Evolutionary conservation across 1,284 basidiomycete species (phyloP).

Genomic region (Ustilago loliicola): DNA sequence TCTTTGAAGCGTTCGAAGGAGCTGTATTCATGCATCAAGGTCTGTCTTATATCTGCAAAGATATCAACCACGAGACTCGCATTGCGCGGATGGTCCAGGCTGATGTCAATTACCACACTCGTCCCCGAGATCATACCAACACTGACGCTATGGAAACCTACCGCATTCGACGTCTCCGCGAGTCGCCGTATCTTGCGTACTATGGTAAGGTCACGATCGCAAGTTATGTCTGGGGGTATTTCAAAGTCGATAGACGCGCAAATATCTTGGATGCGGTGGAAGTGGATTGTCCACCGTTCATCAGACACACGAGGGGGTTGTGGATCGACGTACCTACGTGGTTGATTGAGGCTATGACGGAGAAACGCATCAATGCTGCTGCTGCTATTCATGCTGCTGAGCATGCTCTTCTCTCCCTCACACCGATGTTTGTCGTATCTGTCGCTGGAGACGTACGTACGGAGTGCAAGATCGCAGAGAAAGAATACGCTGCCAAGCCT

Average conservation of each 20-base stretch:
- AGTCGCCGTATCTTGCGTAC: conserved; percentile 76
- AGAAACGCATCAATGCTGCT: conserved; percentile 77
- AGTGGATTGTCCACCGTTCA: conserved; percentile 83
- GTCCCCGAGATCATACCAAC: conserved; percentile 76
- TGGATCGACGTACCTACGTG: conserved; percentile 85
- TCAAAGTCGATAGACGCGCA: conserved; percentile 68
- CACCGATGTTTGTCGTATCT: conserved; percentile 78
- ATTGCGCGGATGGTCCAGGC: conserved; percentile 79
- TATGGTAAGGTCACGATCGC: conserved; percentile 81
- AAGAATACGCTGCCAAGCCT: conserved; percentile 78
- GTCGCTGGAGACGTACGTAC: conserved; percentile 79
- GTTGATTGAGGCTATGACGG: conserved; percentile 74
- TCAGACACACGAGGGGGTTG: conserved; percentile 81
- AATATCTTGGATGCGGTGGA: conserved; percentile 84
- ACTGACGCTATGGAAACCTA: conserved; percentile 83
- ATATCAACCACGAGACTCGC: conserved; percentile 84
- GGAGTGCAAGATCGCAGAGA: conserved; percentile 83
- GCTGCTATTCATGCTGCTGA: conserved; percentile 87
- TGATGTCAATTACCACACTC: conserved; percentile 87
- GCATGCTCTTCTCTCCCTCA: conserved; percentile 82
- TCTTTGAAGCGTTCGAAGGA: conserved; percentile 81
- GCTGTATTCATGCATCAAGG: conserved; percentile 72
- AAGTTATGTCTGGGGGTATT: conserved; percentile 79
- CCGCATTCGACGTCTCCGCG: conserved; percentile 80
- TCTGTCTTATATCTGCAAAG: conserved; percentile 76